Percentiles rank a stretch among this genome's conserved stretches.
These are phyloP conservation scores for Plasmodium reichenowi DNA, from an alignment of 169 alveolate species.

Conservation along the genomic window DNA sequence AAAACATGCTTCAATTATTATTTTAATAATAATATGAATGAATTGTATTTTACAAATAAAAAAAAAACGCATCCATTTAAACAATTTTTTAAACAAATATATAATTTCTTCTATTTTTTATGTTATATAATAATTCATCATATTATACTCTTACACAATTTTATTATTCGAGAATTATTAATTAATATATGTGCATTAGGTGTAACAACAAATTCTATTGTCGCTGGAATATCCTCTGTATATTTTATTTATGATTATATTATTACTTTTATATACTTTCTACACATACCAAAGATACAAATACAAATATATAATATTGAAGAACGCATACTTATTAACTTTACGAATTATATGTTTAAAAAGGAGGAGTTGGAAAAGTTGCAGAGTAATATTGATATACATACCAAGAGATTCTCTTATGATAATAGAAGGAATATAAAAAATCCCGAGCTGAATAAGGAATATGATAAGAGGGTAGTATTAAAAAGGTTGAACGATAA, in stretches of 20 bases:
- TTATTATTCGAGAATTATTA: slow-evolving; percentile 37
- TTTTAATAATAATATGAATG: not conserved
- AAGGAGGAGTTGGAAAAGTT: slow-evolving; percentile 48
- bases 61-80: not conserved
- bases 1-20: slow-evolving; percentile 26
- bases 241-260: slow-evolving; percentile 59
- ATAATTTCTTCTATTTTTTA: slow-evolving; percentile 16
- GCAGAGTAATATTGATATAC: slow-evolving; percentile 34
- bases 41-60: not conserved
- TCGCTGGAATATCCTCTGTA: slow-evolving; percentile 67
- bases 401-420: slow-evolving; percentile 7
- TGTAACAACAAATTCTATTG: slow-evolving; percentile 67
- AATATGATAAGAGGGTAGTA: not conserved
- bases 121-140: slow-evolving; percentile 18
- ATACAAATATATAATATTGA: slow-evolving; percentile 61
- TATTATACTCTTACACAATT: slow-evolving; percentile 23
- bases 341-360: slow-evolving; percentile 67
- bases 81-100: slow-evolving; percentile 11
- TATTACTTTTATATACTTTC: slow-evolving; percentile 43
- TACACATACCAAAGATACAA: slow-evolving; percentile 56
- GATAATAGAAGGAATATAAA: slow-evolving; percentile 8
- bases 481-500: not conserved
- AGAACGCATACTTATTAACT: slow-evolving; percentile 55
- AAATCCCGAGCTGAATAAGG: not conserved
- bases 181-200: slow-evolving; percentile 69